phyloP scores from a whole-genome alignment of 352 stramenopile genomes.

The Globisporangium camurandrum region DNA sequence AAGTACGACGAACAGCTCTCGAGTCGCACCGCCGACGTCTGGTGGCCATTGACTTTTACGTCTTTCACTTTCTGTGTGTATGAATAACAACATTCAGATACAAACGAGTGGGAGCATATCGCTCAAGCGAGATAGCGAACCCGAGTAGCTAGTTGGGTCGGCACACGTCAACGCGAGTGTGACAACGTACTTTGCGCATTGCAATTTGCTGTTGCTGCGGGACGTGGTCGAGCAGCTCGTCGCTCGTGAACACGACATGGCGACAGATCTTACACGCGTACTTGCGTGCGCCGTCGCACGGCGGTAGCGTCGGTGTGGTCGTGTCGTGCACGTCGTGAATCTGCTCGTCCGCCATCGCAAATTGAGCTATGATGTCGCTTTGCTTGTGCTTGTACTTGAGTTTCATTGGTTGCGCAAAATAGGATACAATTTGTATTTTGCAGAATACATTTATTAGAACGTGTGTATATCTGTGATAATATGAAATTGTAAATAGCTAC shows the following conservation, averaged over 20 bases:
- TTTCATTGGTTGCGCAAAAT: neutral
- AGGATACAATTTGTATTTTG: too few relatives aligned
- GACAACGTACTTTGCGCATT: slow-evolving; percentile 28
- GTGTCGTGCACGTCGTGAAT: slow-evolving; percentile 9
- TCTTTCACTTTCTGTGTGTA: slow-evolving; percentile 55
- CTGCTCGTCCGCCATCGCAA: neutral
- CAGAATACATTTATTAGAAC: too few relatives aligned
- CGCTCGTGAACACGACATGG: slow-evolving; percentile 52
- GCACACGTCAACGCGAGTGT: neutral
- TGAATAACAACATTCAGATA: neutral
- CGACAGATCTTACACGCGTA: slow-evolving; percentile 74
- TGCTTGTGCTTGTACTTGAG: too few relatives aligned
- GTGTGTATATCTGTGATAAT: too few relatives aligned
- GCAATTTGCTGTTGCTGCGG: slow-evolving; percentile 67
- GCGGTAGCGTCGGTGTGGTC: neutral
- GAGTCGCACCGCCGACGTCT: slow-evolving; percentile 12
- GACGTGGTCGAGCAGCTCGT: slow-evolving; percentile 43
- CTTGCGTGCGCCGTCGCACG: slow-evolving; percentile 12
- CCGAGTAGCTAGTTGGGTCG: neutral
- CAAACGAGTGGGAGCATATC: neutral
- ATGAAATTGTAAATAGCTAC: too few relatives aligned
- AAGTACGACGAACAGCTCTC: slow-evolving; percentile 69
- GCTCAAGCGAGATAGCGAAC: too few relatives aligned
- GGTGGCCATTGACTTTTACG: slow-evolving; percentile 34
- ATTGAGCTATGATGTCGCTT: neutral